These are phyloP conservation scores for Gypsophila paniculata DNA, from an alignment of 179 eudicot genomes.

Conservation along the genomic window DNA sequence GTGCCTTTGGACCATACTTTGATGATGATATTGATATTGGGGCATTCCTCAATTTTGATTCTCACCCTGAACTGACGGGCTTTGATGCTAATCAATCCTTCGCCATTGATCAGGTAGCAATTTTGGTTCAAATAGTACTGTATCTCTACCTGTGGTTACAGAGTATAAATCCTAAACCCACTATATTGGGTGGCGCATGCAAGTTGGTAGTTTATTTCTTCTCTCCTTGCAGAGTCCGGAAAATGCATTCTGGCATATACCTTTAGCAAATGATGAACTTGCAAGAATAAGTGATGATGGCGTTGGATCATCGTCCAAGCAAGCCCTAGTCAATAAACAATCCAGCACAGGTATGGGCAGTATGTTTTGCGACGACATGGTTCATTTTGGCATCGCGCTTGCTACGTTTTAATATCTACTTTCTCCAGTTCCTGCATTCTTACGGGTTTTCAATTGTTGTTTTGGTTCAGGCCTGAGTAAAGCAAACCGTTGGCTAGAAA, in stretches of 20 bases:
- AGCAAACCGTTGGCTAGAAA: slow-evolving; percentile 59
- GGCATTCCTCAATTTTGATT: slow-evolving; percentile 39
- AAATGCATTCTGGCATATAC: slow-evolving; percentile 30
- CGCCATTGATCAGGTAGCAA: slow-evolving; percentile 40
- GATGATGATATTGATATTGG: slow-evolving; percentile 46
- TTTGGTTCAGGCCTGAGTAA: slow-evolving; percentile 50
- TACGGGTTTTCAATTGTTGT: slow-evolving; percentile 17
- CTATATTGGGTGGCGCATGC: neutral
- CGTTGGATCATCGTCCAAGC: slow-evolving; percentile 54
- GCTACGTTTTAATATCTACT: neutral
- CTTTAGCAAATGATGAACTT: slow-evolving; percentile 29
- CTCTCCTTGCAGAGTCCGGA: slow-evolving; percentile 30
- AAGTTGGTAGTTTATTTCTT: neutral
- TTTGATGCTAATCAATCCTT: slow-evolving; percentile 38
- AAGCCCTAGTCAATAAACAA: slow-evolving; percentile 32
- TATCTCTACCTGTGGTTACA: neutral
- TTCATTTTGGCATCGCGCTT: neutral
- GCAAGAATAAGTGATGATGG: slow-evolving; percentile 24
- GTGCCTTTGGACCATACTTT: slow-evolving; percentile 40
- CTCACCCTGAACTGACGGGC: slow-evolving; percentile 31
- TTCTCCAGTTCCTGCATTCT: neutral
- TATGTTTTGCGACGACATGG: neutral
- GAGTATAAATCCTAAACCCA: too few species aligned
- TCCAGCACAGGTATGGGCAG: slow-evolving; percentile 40
- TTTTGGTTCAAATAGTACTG: neutral